Base-by-base conservation (phyloP, 1,284 basidiomycete genomes). In the Ceratorhiza oryzae-sativae region DNA sequence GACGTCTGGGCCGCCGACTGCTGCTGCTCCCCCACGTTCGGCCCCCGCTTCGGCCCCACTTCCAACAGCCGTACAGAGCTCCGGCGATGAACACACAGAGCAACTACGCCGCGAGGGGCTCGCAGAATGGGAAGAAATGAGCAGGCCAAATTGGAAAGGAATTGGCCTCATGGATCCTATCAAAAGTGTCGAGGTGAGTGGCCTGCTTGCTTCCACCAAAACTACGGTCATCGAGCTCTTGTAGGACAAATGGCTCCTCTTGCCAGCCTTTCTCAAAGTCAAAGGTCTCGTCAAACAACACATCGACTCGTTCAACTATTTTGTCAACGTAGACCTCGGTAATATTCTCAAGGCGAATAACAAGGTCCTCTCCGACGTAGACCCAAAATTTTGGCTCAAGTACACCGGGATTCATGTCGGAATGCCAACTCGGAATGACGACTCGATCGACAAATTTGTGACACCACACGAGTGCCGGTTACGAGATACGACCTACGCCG, bases 221-320 rank as follows among this genome's bases (percentile, higher is more conserved):
- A 4, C n/a, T 42, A 15, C 25, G 55, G 67, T 51, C 65, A 51
- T 36, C 46, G 18, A 15, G 1, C 18, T 46, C 20, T 39, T 42
- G 36, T 77, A 97, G 95, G 96, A 98, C 79, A 98, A 98, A 88
- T 98, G 96, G 96, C 88, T 97, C 53, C 83, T 98, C 12, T 83
- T 98, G 2, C 96, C 96, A 0, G 95, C 95, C 10, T 98, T 98
- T 78, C 85, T 98, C 71, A 93, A 96, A 81, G 93, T 96, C 74
- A 98, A 98, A 78, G 96, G 96, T 76, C 88, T 98, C n/a, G 96
- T 98, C 74, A 99, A 99, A 83, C 97, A 99, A 80, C 97, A 99
- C 79, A 94, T 99, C 77, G 98, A 99, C 81, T 98, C 96, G 9
- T 99, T 97, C 89, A 99, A 99, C 83, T 97, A 98, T 82, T 99